Evolutionary conservation across 768 basidiomycete genomes (phyloP), one percentile per base, ranked within the genome.

Genomic region (Tylopilus felleus): DNA sequence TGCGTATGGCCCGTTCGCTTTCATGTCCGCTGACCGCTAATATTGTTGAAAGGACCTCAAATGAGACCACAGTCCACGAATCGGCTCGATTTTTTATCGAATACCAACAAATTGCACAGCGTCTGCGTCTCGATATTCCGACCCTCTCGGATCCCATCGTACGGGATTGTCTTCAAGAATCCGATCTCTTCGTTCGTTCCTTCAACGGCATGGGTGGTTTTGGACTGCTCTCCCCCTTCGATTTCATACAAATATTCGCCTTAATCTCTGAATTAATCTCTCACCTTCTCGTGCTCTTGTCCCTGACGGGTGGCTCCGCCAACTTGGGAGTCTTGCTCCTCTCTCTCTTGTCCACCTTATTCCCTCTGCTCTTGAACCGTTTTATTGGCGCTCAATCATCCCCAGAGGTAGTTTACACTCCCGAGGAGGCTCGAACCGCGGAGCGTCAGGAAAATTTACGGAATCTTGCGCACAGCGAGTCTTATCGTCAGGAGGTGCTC

Each of bases 81-180:
- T 86, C 88, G 1, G 86, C 86, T 29, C 80, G 81, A 16, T 89
- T 88, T 64, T 76, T 80, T 49, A 81, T 92, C 60, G 90, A 92
- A 68, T 85, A 86, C 64, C 80, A 85, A 53, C 90, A 91, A 65
- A 78, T 92, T 70, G 82, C 85, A 60, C 85, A 87, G 60, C 83
- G 90, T 53, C 75, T 92, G 19, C 82, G 81, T 40, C 79, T 91
- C 52, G 90, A 93, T 64, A 77, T 89, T 36, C 90, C 90, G 52
- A 88, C 90, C 9, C 78, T 93, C 49, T 75, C 85, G 51, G 88
- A 90, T 64, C 85, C 90, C 45, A 66, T 74, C 54, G 76, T 87
- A 22, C 84, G 87, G 54, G 88, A 90, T 65, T 80, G 92, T 40
- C 76, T 93, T n/a, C 85, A 88, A 55, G 90, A 93, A 71, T 88